phyloP scores from a whole-genome alignment of 1,139 yeast species.

The Ashbya aceris region DNA sequence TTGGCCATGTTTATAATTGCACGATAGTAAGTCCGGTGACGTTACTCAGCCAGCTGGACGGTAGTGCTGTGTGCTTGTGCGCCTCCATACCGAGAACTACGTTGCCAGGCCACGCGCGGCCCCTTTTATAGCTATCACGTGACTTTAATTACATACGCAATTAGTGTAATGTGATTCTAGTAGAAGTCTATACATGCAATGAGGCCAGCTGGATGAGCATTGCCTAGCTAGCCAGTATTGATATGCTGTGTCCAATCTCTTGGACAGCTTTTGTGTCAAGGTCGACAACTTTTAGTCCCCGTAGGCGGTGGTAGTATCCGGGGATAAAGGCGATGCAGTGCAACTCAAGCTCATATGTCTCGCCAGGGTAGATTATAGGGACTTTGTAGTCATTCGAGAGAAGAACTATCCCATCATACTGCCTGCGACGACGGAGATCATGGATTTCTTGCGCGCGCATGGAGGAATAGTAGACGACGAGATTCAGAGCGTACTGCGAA shows the following conservation, averaged over 20 bases:
- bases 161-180: too few relatives aligned
- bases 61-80: too few relatives aligned
- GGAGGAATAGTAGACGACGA: slow-evolving; percentile 18
- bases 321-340: slow-evolving; percentile 24
- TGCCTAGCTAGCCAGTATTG: slow-evolving; percentile 19
- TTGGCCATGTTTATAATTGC: too few relatives aligned
- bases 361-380: slow-evolving; percentile 23
- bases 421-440: slow-evolving; percentile 13
- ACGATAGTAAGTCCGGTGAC: too few relatives aligned
- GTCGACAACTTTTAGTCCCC: slow-evolving; percentile 27
- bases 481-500: slow-evolving; percentile 18
- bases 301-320: slow-evolving; percentile 25
- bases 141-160: too few relatives aligned
- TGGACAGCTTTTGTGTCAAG: slow-evolving; percentile 23
- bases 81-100: too few relatives aligned
- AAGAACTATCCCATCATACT: slow-evolving; percentile 24
- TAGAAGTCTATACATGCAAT: too few relatives aligned
- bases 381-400: slow-evolving; percentile 28
- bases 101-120: too few relatives aligned
- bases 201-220: neutral
- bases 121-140: too few relatives aligned
- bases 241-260: slow-evolving; percentile 24
- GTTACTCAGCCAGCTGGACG: too few relatives aligned
- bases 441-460: slow-evolving; percentile 15
- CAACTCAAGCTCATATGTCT: slow-evolving; percentile 23